Conservation (phyloP, 495 filamentous ascomycete species). For the Friedmanniomyces endolithicus region DNA sequence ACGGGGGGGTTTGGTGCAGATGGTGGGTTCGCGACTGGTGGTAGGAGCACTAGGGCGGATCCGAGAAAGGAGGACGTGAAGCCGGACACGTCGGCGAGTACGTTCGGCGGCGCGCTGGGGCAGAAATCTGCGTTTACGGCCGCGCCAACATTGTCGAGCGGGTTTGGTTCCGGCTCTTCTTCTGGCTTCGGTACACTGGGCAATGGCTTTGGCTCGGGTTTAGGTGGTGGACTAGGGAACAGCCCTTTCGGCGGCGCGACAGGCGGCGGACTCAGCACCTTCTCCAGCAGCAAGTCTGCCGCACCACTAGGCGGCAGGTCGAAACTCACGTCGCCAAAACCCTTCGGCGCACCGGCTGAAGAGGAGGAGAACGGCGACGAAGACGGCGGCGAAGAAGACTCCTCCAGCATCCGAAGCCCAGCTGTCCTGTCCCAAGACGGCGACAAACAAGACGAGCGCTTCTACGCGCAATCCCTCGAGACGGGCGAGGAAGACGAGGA, state of each 20-base stretch:
- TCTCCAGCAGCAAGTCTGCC: slow-evolving; percentile 49
- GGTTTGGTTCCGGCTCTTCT: slow-evolving; percentile 22
- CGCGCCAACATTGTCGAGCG: slow-evolving; percentile 15
- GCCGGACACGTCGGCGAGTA: slow-evolving; percentile 1
- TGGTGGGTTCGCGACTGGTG: slow-evolving; percentile 7
- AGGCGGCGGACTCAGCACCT: slow-evolving; percentile 42
- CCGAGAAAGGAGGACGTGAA: slow-evolving; percentile 4
- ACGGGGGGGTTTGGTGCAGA: slow-evolving; percentile 22
- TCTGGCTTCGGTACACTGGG: slow-evolving; percentile 35
- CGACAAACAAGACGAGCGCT: slow-evolving; percentile 53
- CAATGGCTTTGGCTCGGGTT: slow-evolving; percentile 25
- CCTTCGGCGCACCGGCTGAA: slow-evolving; percentile 52
- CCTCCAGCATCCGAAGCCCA: slow-evolving; percentile 27
- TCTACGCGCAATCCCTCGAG: slow-evolving; percentile 58
- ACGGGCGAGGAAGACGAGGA: slow-evolving; percentile 59
- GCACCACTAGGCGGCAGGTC: slow-evolving; percentile 41
- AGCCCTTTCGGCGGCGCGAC: slow-evolving; percentile 21
- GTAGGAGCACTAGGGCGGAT: background rate
- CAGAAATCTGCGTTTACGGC: slow-evolving; percentile 14
- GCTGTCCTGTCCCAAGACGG: slow-evolving; percentile 28
- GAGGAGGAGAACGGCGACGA: slow-evolving; percentile 39
- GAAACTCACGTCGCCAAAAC: slow-evolving; percentile 43
- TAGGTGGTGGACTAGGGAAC: slow-evolving; percentile 1
- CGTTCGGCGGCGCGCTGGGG: slow-evolving; percentile 17
- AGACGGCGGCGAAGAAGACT: slow-evolving; percentile 38